These are phyloP conservation scores for Ochetophila trinervis DNA, from an alignment of 306 rosid species.

Conservation along the genomic window DNA sequence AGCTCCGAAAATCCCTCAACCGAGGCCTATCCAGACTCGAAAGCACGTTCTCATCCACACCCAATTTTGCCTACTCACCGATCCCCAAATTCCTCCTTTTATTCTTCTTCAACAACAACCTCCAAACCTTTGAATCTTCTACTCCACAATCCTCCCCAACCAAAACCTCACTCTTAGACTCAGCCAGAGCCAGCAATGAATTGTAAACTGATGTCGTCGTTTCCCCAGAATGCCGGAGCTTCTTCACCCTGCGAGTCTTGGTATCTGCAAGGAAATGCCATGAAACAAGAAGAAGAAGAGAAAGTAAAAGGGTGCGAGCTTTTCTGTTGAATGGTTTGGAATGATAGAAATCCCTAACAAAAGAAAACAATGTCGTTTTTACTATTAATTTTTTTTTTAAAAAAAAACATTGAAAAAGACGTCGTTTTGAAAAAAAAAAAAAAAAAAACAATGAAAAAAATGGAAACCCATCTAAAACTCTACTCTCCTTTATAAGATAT, in stretches of 20 bases:
- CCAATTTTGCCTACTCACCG: conserved; percentile 64
- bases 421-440: too few relatives aligned
- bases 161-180: conserved; percentile 1
- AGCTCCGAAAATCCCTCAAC: conserved; percentile 77
- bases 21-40: conserved; percentile 53
- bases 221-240: conserved; percentile 21
- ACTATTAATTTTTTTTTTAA: too few relatives aligned
- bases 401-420: too few relatives aligned
- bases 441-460: too few relatives aligned
- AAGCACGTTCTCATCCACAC: conserved; percentile 54
- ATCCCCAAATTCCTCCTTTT: conserved; percentile 48
- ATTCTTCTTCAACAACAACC: conserved; percentile 17
- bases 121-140: conserved; percentile 15
- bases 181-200: conserved; percentile 24
- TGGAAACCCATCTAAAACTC: too few relatives aligned
- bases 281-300: too few relatives aligned
- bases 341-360: too few relatives aligned
- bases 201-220: conserved; percentile 31
- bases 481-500: too few relatives aligned
- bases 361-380: too few relatives aligned
- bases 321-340: too few relatives aligned
- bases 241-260: conserved; percentile 69
- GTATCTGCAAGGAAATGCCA: too few relatives aligned
- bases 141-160: conserved; percentile 5
- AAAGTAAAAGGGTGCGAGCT: too few relatives aligned